Evolutionary conservation across 2,329 filamentous ascomycete species (phyloP).

Genomic region (Tolypocladium ovalisporum): DNA sequence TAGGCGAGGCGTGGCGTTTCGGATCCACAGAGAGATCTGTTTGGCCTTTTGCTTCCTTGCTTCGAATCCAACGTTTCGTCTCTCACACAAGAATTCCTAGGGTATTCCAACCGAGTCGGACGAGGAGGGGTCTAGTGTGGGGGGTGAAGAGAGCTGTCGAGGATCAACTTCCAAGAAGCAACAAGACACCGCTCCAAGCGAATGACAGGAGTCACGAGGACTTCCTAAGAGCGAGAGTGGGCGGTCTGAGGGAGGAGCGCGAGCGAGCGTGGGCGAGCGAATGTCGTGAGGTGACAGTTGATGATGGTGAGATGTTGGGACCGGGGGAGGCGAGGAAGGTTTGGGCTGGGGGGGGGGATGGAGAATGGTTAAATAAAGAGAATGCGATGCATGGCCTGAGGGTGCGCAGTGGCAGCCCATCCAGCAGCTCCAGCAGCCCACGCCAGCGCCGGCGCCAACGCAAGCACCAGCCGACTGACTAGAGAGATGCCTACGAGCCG

Average conservation of each 20-base stretch:
- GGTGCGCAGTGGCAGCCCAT: not conserved
- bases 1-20: not conserved
- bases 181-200: constrained; percentile 47
- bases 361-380: constrained; percentile 6
- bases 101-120: not conserved
- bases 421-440: not conserved
- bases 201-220: constrained; percentile 68
- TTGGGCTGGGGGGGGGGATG: constrained; percentile 4
- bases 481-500: not conserved
- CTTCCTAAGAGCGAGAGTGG: constrained; percentile 44
- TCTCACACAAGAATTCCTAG: not conserved
- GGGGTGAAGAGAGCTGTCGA: constrained; percentile 6
- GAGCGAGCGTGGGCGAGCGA: constrained; percentile 1
- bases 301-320: constrained; percentile 1
- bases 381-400: not conserved
- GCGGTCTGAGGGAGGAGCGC: constrained; percentile 9
- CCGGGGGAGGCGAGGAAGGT: constrained; percentile 1
- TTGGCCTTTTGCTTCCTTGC: not conserved
- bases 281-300: constrained; percentile 1
- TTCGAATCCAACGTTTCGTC: not conserved
- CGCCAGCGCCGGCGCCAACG: too few species aligned
- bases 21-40: not conserved
- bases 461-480: not conserved
- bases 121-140: not conserved
- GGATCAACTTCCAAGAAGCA: constrained; percentile 25